These are phyloP conservation scores for Fusarium concolor DNA, from an alignment of 2,329 filamentous ascomycete genomes.

Conservation along the genomic window DNA sequence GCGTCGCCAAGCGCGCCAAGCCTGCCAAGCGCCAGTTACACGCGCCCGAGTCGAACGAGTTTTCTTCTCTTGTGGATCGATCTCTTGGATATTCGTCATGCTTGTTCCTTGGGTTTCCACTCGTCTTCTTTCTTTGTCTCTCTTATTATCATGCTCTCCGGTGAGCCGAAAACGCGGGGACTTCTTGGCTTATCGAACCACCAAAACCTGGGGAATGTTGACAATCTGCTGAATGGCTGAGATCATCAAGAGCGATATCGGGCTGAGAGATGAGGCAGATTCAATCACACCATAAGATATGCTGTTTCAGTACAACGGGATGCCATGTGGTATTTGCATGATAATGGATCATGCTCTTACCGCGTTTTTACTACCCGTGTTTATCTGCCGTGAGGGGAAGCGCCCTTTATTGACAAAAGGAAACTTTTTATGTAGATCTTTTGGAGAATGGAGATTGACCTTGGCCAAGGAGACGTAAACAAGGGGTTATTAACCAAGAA, in stretches of 20 bases:
- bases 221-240: background rate
- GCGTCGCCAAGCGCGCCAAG: background rate
- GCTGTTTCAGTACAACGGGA: background rate
- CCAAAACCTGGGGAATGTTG: background rate
- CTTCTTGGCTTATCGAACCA: conserved; percentile 3
- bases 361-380: background rate
- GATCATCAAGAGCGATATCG: background rate
- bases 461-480: background rate
- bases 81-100: conserved; percentile 13
- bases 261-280: background rate
- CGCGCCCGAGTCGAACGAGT: conserved; percentile 14
- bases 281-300: background rate
- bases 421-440: background rate
- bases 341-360: background rate
- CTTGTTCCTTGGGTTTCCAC: background rate
- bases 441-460: background rate
- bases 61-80: conserved; percentile 9
- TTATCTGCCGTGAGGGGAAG: background rate
- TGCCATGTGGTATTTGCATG: background rate
- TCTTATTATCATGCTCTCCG: background rate
- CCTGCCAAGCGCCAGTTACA: conserved; percentile 17
- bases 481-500: background rate
- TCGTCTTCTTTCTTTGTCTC: background rate
- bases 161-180: background rate
- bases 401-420: background rate